These are phyloP conservation scores for Bryoerythrophyllum caledonicum DNA, from an alignment of 225 moss, liverwort and hornwort genomes.

Conservation along the genomic window DNA sequence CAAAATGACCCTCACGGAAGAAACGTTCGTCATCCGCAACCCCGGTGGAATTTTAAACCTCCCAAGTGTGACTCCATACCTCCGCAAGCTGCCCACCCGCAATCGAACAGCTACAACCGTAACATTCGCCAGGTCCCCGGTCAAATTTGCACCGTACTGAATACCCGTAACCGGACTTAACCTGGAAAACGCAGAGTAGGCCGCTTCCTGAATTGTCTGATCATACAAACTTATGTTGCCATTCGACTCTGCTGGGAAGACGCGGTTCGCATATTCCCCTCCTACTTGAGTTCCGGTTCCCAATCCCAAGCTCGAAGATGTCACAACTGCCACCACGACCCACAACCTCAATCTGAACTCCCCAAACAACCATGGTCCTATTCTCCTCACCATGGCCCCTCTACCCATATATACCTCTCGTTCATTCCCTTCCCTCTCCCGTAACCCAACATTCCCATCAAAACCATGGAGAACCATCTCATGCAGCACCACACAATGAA, in stretches of 20 bases:
- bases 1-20: constrained; percentile 61
- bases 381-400: constrained; percentile 35
- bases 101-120: constrained; percentile 65
- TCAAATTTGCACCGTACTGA: constrained; percentile 28
- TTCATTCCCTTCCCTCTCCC: neutral
- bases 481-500: neutral
- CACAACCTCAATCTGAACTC: constrained; percentile 27
- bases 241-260: constrained; percentile 2
- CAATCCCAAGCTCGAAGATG: neutral
- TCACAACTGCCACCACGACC: constrained; percentile 14
- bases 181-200: constrained; percentile 40
- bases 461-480: constrained; percentile 19
- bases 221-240: constrained; percentile 34
- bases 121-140: constrained; percentile 41
- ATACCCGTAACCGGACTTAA: constrained; percentile 41
- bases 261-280: constrained; percentile 17
- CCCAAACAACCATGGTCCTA: neutral
- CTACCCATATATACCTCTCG: neutral
- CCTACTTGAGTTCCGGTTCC: constrained; percentile 23
- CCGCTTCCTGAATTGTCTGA: constrained; percentile 53
- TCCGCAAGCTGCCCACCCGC: constrained; percentile 67
- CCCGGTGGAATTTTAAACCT: constrained; percentile 52
- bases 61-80: constrained; percentile 48
- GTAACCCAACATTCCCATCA: constrained; percentile 26
- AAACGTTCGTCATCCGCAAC: constrained; percentile 35